Conservation (phyloP, 495 filamentous ascomycete genomes). For the Bathelium albidoporum region DNA sequence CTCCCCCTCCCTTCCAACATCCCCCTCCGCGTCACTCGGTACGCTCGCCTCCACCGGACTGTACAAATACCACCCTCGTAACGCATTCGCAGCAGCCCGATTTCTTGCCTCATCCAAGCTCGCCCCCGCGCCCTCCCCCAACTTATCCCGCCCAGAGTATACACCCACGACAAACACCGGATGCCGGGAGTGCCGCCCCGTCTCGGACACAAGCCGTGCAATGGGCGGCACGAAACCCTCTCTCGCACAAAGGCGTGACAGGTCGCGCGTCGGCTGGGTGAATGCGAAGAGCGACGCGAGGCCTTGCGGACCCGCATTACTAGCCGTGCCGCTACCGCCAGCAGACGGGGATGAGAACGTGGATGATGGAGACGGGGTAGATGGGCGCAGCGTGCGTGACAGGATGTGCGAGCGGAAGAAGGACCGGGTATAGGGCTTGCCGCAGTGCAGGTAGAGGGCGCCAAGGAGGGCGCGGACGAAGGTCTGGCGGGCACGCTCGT, state of each 20-base stretch:
- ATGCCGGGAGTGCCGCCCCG: constrained; percentile 66
- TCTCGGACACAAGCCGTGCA: constrained; percentile 77
- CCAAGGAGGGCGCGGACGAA: constrained; percentile 77
- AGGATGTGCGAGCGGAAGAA: constrained; percentile 80
- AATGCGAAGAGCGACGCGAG: constrained; percentile 71
- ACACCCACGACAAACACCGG: constrained; percentile 95
- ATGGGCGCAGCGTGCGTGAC: constrained; percentile 50
- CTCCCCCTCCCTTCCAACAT: constrained; percentile 35
- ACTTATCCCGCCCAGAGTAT: constrained; percentile 74
- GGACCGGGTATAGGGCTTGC: constrained; percentile 55
- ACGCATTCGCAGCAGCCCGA: constrained; percentile 66
- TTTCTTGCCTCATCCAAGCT: constrained; percentile 66
- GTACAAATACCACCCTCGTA: constrained; percentile 96
- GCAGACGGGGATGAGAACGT: background rate
- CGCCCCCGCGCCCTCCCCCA: constrained; percentile 73
- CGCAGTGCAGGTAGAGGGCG: constrained; percentile 70
- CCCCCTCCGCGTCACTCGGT: constrained; percentile 68
- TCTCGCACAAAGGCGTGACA: constrained; percentile 66
- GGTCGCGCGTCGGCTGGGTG: constrained; percentile 67
- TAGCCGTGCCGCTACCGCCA: too few species aligned
- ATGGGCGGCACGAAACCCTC: constrained; percentile 85
- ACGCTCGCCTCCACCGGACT: constrained; percentile 58
- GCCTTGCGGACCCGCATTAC: constrained; percentile 28
- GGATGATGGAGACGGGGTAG: background rate
- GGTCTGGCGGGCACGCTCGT: constrained; percentile 41